Evolutionary conservation across 2,329 filamentous ascomycete genomes (phyloP).

Genomic region (Dryadomyces sulphureus): DNA sequence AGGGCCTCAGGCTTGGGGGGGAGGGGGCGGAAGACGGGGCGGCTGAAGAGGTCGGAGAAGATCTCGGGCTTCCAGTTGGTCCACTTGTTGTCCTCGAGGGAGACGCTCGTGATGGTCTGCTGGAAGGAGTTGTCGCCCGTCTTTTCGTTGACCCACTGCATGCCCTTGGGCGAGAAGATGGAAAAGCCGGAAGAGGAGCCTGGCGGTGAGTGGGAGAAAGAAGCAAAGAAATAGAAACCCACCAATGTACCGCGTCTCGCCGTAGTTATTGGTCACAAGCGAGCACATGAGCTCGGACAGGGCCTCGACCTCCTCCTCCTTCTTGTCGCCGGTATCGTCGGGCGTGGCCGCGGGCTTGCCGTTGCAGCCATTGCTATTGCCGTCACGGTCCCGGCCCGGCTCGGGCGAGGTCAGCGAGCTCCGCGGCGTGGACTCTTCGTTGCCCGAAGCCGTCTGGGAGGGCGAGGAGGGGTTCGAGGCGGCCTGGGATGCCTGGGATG

Average conservation of each 20-base stretch:
- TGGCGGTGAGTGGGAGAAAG: not conserved
- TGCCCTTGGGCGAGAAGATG: conserved; percentile 95
- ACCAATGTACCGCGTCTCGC: conserved; percentile 95
- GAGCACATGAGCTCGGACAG: conserved; percentile 99
- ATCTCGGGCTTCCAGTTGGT: conserved; percentile 97
- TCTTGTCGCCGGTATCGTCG: conserved; percentile 28
- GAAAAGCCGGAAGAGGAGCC: conserved; percentile 95
- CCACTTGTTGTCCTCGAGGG: conserved; percentile 88
- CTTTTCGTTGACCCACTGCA: conserved; percentile 96
- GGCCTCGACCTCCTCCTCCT: conserved; percentile 63
- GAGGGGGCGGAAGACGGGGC: conserved; percentile 68
- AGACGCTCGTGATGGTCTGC: conserved; percentile 84
- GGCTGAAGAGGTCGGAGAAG: conserved; percentile 80
- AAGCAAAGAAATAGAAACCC: conserved; percentile 16
- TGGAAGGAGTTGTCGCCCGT: conserved; percentile 94
- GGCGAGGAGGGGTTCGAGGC: conserved; percentile 38
- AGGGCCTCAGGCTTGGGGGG: conserved; percentile 78
- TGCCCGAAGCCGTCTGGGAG: conserved; percentile 28
- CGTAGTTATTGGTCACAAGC: conserved; percentile 83
- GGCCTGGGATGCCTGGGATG: conserved; percentile 32
- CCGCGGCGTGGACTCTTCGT: conserved; percentile 30
- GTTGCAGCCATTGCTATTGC: not conserved
- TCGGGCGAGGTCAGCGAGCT: conserved; percentile 41
- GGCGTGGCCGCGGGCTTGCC: conserved; percentile 8
- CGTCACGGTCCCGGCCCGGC: conserved; percentile 17